Base-by-base conservation (phyloP, 73 alveolate genomes). In the Paramecium tetraurelia region DNA sequence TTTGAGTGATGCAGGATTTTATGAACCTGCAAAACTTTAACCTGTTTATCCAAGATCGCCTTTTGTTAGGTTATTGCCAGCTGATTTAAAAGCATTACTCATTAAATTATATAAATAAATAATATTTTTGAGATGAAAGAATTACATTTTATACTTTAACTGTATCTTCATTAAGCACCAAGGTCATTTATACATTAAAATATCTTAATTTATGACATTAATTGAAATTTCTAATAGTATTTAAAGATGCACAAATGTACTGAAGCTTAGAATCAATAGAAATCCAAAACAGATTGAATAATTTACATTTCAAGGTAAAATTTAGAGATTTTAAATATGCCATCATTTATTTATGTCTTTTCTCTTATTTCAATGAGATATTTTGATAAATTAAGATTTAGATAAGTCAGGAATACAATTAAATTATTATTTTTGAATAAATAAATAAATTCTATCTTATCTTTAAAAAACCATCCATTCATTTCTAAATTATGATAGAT, bases 1-100 rank as follows among this genome's bases (percentile, higher is more conserved):
- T 86, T 93, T 93, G 5, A 93, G 80, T 21, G 98, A 95, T 38
- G 98, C 99, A 20, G 98, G 93, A 86, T 95, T 94, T 21, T 93
- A 77, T 44, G 92, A 88, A 9, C 97, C 69, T 35, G 93, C 76
- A 10, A 84, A 83, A 43, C 93, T 43, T 72, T 88, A 43, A 0
- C 94, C 94, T 40, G 90, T 80, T 80, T 80, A 80, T 8, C 90
- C 90, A 40, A 80, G 72, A 80, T 80, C 90, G 4, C 90, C 90
- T 80, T 80, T 80, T 3, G 90, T 46, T 43, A 80, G 72, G 7
- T 59, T 80, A 80, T 80, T 80, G 9, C 35, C 90, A 43, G 90
- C 90, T 44, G 90, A 80, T 48, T 80, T 80, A 3, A 53, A 53
- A 5, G 69, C 35, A 53, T 53, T 53, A 27, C 90, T 80, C 90